Evolutionary conservation across 73 alveolate genomes (phyloP), one percentile per base, ranked within the genome.

Genomic region (Tetrahymena borealis): DNA sequence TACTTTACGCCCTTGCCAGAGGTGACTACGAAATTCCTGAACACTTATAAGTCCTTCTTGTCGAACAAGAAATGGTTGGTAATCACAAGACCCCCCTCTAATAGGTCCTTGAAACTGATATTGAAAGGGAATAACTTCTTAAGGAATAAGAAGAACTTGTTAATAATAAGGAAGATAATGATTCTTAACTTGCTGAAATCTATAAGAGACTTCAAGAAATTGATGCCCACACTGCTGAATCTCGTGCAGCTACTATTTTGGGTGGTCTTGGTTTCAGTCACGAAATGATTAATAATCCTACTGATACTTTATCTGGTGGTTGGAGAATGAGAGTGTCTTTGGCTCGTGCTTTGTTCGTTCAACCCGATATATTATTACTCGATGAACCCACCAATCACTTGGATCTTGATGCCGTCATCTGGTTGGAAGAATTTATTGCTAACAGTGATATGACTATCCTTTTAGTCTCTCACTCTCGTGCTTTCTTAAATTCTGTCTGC

Each of bases 351-450:
- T 95, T 98, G 93, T 98, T 98, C 97, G 97, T 97, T 91, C 97
- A 96, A 92, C 99, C 99, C 11, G 99, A 98, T 94, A 94, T 98
- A 91, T 95, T 98, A 43, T 94, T 98, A 95, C 95, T 98, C 94
- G 99, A 98, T 94, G 99, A 98, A 94, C 99, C 99, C 18, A 98
- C 99, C 20, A 98, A 98, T 93, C 99, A 98, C 94, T 95, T 98
- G 96, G 99, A 98, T 94, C 96, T 98, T 94, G 98, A 98, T 90
- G 99, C 99, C 79, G 99, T 98, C 16, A 96, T 98, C 96, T 98
- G 99, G 99, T 95, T 98, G 90, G 99, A 98, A 96, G 99, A 98
- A 78, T 98, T 98, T 94, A 78, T 98, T 9, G 94, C 92, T 78
- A 91, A 95, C 38, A 94, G 97, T 94, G 98, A 97, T 28, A 97